phyloP scores from a whole-genome alignment of 148 eudicot species.

The Dianthus caryophyllus region DNA sequence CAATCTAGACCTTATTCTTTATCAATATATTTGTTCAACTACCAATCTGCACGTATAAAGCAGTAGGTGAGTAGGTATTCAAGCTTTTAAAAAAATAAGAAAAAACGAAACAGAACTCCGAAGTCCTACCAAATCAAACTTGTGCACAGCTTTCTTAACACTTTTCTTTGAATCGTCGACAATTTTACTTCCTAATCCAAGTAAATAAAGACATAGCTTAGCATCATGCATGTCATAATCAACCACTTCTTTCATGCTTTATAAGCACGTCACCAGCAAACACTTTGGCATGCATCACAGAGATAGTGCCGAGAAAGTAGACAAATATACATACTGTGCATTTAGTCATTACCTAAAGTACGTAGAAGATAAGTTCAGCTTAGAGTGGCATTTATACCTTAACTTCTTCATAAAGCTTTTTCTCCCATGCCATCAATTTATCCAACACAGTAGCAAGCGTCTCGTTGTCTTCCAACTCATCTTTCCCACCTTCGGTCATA shows the following conservation, averaged over 20 bases:
- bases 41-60: neutral
- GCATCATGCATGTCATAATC: slow-evolving; percentile 6
- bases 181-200: neutral
- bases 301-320: neutral
- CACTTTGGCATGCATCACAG: neutral
- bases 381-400: slow-evolving; percentile 51
- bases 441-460: slow-evolving; percentile 95
- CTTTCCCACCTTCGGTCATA: slow-evolving; percentile 50
- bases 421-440: slow-evolving; percentile 98
- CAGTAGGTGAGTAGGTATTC: neutral
- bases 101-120: no score
- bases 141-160: neutral
- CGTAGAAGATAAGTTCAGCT: neutral
- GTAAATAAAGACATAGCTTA: neutral
- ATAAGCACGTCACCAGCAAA: slow-evolving; percentile 6
- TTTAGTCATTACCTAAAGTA: neutral
- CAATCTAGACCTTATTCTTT: neutral
- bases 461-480: slow-evolving; percentile 70
- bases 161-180: neutral
- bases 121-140: neutral
- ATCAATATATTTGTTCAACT: slow-evolving; percentile 1
- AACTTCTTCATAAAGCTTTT: slow-evolving; percentile 95
- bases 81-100: no score
- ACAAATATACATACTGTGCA: neutral
- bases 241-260: slow-evolving; percentile 5